Conservation (phyloP, 1,284 basidiomycete genomes). For the Austroboletus niveus region DNA sequence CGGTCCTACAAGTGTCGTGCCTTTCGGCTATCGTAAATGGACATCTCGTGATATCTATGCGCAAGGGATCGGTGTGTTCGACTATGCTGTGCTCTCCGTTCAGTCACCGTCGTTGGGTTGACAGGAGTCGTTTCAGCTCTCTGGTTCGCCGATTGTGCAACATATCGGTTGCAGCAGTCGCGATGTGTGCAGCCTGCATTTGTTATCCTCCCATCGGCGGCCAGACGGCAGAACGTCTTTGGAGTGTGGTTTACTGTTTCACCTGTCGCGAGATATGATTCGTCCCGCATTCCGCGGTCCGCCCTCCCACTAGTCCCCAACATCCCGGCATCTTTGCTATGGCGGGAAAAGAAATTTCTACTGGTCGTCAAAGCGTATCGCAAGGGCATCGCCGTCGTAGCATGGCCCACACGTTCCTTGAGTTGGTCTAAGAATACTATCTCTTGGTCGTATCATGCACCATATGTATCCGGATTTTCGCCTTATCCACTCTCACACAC, state of each 20-base stretch:
- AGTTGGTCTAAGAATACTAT: constrained; percentile 1
- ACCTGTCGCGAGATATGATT: background rate
- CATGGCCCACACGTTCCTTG: background rate
- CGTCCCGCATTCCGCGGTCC: too few species aligned
- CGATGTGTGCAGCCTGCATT: background rate
- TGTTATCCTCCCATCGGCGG: background rate
- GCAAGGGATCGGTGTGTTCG: background rate
- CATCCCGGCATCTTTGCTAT: constrained; percentile 14
- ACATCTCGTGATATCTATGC: background rate
- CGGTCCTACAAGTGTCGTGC: background rate
- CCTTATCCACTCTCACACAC: background rate
- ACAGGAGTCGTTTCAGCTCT: background rate
- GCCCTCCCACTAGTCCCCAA: background rate
- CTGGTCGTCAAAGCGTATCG: constrained; percentile 3
- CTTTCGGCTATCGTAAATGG: background rate
- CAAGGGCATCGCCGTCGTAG: constrained; percentile 14
- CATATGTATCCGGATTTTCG: background rate
- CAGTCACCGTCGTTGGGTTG: background rate
- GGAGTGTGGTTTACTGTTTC: background rate
- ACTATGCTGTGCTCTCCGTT: background rate
- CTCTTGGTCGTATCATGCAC: constrained; percentile 2
- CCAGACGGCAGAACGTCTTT: background rate
- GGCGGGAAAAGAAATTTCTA: constrained; percentile 4
- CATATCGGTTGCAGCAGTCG: background rate
- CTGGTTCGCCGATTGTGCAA: background rate